A percentile compares a stretch with the other conserved stretches of the same genome.
Conservation (phyloP, 1,284 basidiomycete genomes). For the Tylopilus orsonianus region DNA sequence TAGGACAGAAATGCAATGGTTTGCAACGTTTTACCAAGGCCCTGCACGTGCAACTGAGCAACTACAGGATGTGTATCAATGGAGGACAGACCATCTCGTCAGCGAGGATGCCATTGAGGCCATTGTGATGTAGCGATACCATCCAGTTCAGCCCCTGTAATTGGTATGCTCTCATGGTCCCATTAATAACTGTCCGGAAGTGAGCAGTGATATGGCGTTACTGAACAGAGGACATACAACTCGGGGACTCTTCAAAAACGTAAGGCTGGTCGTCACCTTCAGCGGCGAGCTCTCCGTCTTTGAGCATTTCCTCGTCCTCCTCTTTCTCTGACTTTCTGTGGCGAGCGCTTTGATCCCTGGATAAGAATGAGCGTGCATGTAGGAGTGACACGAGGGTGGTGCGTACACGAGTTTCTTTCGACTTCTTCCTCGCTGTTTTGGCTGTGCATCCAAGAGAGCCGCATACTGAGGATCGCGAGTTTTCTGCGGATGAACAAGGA, state of each 20-base stretch:
- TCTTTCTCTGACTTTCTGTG: slow-evolving; percentile 98
- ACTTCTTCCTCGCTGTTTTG: slow-evolving; percentile 77
- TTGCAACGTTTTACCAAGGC: slow-evolving; percentile 97
- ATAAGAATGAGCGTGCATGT: slow-evolving; percentile 6
- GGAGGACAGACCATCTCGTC: slow-evolving; percentile 81
- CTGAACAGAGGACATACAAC: slow-evolving; percentile 56
- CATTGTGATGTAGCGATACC: slow-evolving; percentile 90
- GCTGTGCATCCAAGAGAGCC: slow-evolving; percentile 81
- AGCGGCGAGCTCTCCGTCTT: slow-evolving; percentile 79
- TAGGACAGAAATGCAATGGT: slow-evolving; percentile 98
- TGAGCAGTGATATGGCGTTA: not conserved
- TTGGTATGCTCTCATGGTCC: slow-evolving; percentile 93
- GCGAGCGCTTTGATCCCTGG: slow-evolving; percentile 72
- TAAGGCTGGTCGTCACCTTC: slow-evolving; percentile 84
- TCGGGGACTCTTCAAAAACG: slow-evolving; percentile 90
- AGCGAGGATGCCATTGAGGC: slow-evolving; percentile 90
- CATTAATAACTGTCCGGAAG: slow-evolving; percentile 71
- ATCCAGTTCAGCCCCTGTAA: slow-evolving; percentile 98
- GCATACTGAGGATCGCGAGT: slow-evolving; percentile 95
- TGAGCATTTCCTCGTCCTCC: slow-evolving; percentile 93
- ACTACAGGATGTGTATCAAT: not conserved
- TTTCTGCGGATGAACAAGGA: slow-evolving; percentile 46
- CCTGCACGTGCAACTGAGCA: slow-evolving; percentile 47
- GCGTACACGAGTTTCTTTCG: slow-evolving; percentile 77
- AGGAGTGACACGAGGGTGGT: not conserved